These are phyloP conservation scores for Forsythia viridissima DNA, from an alignment of 257 asterid genomes.

Conservation along the genomic window DNA sequence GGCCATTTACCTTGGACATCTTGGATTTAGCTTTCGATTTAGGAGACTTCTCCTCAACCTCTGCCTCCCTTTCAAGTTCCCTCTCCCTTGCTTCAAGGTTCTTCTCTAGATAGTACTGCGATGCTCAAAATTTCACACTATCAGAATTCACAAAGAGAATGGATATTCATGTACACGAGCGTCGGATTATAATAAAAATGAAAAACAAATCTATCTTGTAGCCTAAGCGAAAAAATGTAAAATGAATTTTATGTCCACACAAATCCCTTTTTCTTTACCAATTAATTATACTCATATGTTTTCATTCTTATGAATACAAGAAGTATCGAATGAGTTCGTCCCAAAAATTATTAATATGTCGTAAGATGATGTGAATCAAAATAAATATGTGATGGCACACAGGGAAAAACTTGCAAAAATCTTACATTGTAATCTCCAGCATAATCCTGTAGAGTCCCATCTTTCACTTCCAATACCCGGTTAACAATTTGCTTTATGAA, in stretches of 20 bases:
- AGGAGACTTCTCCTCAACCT: slow-evolving; percentile 87
- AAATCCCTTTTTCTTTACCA: not conserved
- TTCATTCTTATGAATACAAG: not conserved
- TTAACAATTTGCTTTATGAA: slow-evolving; percentile 94
- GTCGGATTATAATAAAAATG: not conserved
- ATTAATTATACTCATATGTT: not conserved
- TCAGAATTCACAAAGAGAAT: not conserved
- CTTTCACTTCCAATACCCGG: slow-evolving; percentile 91
- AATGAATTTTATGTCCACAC: not conserved
- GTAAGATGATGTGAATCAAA: not conserved
- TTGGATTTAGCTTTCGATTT: slow-evolving; percentile 96
- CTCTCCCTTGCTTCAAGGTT: slow-evolving; percentile 89
- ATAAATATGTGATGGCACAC: not conserved
- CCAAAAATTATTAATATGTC: too few relatives aligned
- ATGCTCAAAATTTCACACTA: not conserved
- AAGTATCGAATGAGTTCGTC: not conserved
- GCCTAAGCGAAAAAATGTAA: not conserved
- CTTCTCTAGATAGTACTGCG: slow-evolving; percentile 96
- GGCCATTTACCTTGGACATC: slow-evolving; percentile 83
- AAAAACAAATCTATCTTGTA: not conserved
- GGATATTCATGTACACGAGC: not conserved
- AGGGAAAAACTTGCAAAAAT: not conserved
- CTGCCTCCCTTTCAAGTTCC: slow-evolving; percentile 99
- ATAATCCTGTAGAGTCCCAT: slow-evolving; percentile 80
- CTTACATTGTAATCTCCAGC: slow-evolving; percentile 95